Percentiles rank a stretch among this genome's conserved stretches.
Conservation (phyloP, 345 rosid species). For the Gossypium mustelinum region DNA sequence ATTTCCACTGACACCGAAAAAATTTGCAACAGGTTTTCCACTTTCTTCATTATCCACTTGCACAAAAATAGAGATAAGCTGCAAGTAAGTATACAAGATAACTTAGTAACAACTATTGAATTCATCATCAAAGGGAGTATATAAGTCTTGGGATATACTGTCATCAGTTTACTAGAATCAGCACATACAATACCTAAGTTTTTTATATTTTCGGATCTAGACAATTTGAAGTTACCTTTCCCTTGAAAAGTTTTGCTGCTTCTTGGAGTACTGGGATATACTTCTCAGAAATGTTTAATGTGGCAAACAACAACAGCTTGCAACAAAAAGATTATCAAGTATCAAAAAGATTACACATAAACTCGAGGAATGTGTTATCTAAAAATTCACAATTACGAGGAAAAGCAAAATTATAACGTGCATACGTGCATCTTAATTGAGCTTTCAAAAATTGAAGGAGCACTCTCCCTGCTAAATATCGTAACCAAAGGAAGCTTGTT, state of each 20-base stretch:
- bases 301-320: constrained; percentile 78
- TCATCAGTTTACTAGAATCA: neutral
- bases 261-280: constrained; percentile 59
- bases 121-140: neutral
- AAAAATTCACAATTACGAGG: neutral
- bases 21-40: constrained; percentile 89
- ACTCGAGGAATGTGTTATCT: neutral
- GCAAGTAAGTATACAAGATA: constrained; percentile 25
- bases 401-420: neutral
- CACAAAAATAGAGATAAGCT: constrained; percentile 83
- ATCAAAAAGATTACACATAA: neutral
- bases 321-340: constrained; percentile 18
- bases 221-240: constrained; percentile 55
- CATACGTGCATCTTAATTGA: constrained; percentile 80
- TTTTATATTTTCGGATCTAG: neutral
- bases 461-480: constrained; percentile 70
- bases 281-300: constrained; percentile 65
- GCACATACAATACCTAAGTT: too few species aligned
- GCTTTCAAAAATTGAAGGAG: constrained; percentile 76
- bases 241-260: constrained; percentile 78
- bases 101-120: neutral
- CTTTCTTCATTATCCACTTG: constrained; percentile 87
- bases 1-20: constrained; percentile 69
- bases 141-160: neutral
- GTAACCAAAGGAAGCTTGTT: constrained; percentile 91